These are phyloP conservation scores for Diaporthe nobilis DNA, from an alignment of 2,329 filamentous ascomycete species.

Conservation along the genomic window DNA sequence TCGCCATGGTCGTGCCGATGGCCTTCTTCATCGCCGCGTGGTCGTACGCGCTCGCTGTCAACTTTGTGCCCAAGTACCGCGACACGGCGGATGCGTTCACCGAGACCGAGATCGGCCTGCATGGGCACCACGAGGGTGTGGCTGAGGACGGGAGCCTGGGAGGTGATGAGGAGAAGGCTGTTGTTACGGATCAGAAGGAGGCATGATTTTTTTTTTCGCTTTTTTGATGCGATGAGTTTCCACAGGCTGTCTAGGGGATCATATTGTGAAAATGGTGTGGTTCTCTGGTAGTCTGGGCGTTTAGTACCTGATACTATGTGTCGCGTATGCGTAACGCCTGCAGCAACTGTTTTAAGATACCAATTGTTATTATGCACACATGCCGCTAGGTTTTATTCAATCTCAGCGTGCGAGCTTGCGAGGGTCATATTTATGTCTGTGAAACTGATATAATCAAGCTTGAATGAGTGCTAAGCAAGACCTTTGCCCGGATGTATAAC, in stretches of 20 bases:
- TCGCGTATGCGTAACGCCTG: neutral
- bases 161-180: constrained; percentile 42
- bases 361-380: neutral
- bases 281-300: too few species aligned
- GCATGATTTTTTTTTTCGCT: neutral
- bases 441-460: too few species aligned
- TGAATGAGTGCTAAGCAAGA: too few species aligned
- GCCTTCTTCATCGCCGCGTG: constrained; percentile 69
- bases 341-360: neutral
- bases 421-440: too few species aligned
- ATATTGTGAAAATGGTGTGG: neutral
- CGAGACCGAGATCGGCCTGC: constrained; percentile 59
- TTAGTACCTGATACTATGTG: neutral
- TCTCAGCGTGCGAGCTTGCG: too few species aligned
- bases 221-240: neutral
- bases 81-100: constrained; percentile 72
- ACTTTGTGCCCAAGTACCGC: constrained; percentile 76
- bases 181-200: constrained; percentile 33
- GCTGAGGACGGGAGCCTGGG: constrained; percentile 33
- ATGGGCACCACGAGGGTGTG: constrained; percentile 37
- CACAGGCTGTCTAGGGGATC: too few species aligned
- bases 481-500: too few species aligned
- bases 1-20: constrained; percentile 77
- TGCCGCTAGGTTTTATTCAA: too few species aligned
- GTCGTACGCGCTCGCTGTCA: constrained; percentile 72